Base-by-base conservation (phyloP, 2,329 filamentous ascomycete genomes). In the Rutstroemia sydowiana region DNA sequence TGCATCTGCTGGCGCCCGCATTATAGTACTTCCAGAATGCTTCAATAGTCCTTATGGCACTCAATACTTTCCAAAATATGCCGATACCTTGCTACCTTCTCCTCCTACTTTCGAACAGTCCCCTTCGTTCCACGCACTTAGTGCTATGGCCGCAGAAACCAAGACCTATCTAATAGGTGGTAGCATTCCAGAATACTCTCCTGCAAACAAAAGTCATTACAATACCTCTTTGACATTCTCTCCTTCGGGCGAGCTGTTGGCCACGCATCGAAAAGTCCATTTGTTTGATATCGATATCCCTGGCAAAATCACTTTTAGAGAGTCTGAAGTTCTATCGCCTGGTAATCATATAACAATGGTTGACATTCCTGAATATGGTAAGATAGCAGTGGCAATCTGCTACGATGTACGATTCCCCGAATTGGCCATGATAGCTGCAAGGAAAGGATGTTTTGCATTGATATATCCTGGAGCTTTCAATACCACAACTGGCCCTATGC, bases 41-140 rank as follows among this genome's bases (percentile, higher is more conserved):
- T 98, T 98, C 82, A 98, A 98, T 75, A 95, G 88, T 39, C 93
- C 93, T 8, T 98, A 98, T 71, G 93, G 93, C 60, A 90, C 84
- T 59, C 78, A 89, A 65, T 91, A 85, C 75, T 98, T 98, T 72
- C 85, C 91, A 49, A 80, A 84, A 55, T 97, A 97, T 69, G 91
- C 93, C 60, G 93, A 98, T 71, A 85, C 82, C 1, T 82, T 97
- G n/a, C 75, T 80, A 1, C 88, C 89, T 1, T 85, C 82, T 3
- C 88, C 89, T 26, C 88, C 90, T 0, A 73, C 82, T 3, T 67
- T 73, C 55, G 77, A 81, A 42, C 80, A 86, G 63, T 85, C 87
- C 4, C 91, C 91, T 0, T 90, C 87, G 50, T 97, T 84, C 77
- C 86, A 95, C 68, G 88, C 90, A 5, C 78, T 98, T 13, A 84